Base-by-base conservation (phyloP, 495 filamentous ascomycete genomes). In the Penicillium desertorum region DNA sequence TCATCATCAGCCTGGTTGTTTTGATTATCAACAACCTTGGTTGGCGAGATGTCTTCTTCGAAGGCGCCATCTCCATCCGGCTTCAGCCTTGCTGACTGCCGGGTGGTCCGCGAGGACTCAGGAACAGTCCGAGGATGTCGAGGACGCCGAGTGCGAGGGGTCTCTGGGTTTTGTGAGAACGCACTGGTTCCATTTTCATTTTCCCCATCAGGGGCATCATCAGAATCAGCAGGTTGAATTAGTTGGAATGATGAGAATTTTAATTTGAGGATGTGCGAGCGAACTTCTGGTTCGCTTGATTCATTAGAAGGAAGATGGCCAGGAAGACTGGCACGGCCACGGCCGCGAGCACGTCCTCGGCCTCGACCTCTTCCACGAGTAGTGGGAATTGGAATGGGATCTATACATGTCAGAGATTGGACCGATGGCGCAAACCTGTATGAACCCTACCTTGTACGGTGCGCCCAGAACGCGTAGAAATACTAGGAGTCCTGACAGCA, bases 21-120 rank as follows among this genome's bases (percentile, higher is more conserved):
- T 23, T 51, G 43, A 41, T 51, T 22, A 4, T 49, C 55, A 2
- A 37, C 48, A n/a, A 43, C 23, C 20, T 74, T 72, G 16, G 57
- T 56, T 6, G 59, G 59, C 22, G 57, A 62, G 12, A 36, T 29
- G 17, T 69, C 54, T 36, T 76, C 69, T 25, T 59, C 52, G 3
- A 54, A 54, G 10, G 48, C 23, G 9, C 56, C 39, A 22, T 66
- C 54, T 20, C 30, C 62, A 39, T 66, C 59, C 3, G 66, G 54
- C 55, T 63, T 73, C 19, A 74, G 58, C 51, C 74, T 64, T 19
- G 71, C 64, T 3, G 76, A 76, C 49, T 72, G 68, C 23, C 75
- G 68, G 9, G 73, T 75, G 22, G 69, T 71, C 20, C 72, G 66
- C 8, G 75, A 75, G 10, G 73, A 74, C 56, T 75, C 73, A 19